Base-by-base conservation (phyloP, 805 yeast species). In the Sungouiozyma intestinalis region DNA sequence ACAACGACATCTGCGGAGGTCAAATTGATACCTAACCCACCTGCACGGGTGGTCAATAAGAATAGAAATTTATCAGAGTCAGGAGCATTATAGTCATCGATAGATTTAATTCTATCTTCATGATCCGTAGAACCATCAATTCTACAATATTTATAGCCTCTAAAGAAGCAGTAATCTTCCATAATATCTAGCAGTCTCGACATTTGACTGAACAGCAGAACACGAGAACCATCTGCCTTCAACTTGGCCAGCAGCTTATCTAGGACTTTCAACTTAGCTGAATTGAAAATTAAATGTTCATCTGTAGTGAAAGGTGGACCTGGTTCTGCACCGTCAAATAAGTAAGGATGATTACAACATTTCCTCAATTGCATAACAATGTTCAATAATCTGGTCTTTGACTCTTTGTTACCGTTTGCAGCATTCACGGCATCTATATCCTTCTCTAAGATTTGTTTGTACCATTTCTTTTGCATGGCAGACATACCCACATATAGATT, bases 281-380 rank as follows among this genome's bases (percentile, higher is more conserved):
- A 71, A 57, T 83, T 83, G 59, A 62, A 80, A 21, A 83, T 79
- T 57, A 83, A 68, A 63, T 83, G 94, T 56, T 83, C 92, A 60
- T 83, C 94, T 0, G 90, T 83, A 8, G 92, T 83, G 52, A 68
- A 83, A 20, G 94, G 94, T 17, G 94, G 94, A 8, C 94, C 94
- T 1, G 92, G 92, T 55, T 83, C 94, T 1, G 90, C 92, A 35
- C 94, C 94, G 58, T 83, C 94, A 54, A 83, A 83, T 35, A 83
- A 63, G 55, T 83, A 83, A 11, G 94, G 94, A 64, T 83, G 94
- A 52, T 83, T 83, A 65, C 90, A 83, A 58, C 92, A 83, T 58
- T 83, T 83, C 57, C 92, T 72, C 53, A 83, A 67, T 58, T 83
- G 94, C 94, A 83, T 83, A 39, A 82, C 90, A 50, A 83, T 83